A percentile compares a stretch with the other conserved stretches of the same genome.
These are phyloP conservation scores for Wickerhamomyces sydowiorum DNA, from an alignment of 805 yeast species.

Conservation along the genomic window DNA sequence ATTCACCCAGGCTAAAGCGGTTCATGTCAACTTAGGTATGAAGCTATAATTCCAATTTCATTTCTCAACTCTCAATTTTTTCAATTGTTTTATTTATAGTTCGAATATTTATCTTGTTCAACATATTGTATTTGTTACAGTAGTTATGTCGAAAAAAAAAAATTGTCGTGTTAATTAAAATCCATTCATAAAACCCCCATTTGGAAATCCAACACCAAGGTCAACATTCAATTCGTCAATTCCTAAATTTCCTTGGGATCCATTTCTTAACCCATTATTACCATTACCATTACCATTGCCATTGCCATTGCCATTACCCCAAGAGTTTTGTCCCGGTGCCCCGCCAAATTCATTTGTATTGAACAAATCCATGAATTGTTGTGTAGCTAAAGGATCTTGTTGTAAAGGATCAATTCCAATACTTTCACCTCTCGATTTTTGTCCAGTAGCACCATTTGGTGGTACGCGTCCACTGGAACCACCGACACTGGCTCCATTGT, in stretches of 20 bases:
- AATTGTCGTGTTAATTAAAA: no score
- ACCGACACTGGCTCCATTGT: neutral
- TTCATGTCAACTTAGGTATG: constrained; percentile 60
- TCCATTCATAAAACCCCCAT: constrained; percentile 10
- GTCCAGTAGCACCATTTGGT: neutral
- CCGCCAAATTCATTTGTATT: constrained; percentile 10
- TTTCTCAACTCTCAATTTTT: neutral
- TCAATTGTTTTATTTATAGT: neutral
- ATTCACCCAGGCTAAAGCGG: constrained; percentile 62
- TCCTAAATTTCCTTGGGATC: neutral
- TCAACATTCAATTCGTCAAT: constrained; percentile 8
- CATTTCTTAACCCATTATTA: neutral
- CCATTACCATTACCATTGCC: neutral
- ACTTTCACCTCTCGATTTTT: constrained; percentile 9
- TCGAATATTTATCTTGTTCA: no score
- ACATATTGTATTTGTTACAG: no score
- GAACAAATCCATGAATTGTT: constrained; percentile 18
- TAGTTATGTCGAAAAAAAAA: no score
- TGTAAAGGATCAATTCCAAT: constrained; percentile 22
- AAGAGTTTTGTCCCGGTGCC: neutral
- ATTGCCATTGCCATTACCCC: neutral
- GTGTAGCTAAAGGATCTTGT: constrained; percentile 16
- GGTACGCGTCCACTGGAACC: no score
- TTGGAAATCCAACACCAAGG: constrained; percentile 3
- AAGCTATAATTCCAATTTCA: constrained; percentile 8